Percentiles rank a stretch among this genome's conserved stretches.
Evolutionary conservation across 2,329 filamentous ascomycete genomes (phyloP).

Genomic region (Scedosporium boydii): DNA sequence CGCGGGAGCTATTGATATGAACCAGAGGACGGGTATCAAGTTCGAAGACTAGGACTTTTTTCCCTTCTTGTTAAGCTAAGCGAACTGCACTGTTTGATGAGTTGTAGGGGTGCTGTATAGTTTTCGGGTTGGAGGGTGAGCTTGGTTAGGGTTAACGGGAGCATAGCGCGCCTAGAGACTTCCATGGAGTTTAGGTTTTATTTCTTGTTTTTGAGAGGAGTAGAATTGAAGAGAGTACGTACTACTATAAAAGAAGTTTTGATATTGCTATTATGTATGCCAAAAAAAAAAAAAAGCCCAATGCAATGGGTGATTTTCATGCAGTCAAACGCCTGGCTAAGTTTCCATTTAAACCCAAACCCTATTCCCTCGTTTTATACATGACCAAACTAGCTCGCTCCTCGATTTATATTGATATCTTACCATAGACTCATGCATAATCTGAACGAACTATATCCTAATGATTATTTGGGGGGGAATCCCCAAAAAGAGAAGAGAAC

Average conservation of each 20-base stretch:
- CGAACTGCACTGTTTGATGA: no score
- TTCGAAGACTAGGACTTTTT: conserved; percentile 64
- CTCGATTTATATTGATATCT: background rate
- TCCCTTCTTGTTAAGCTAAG: no score
- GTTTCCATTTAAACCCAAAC: no score
- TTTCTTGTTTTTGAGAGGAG: background rate
- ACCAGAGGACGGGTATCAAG: conserved; percentile 77
- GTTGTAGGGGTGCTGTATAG: background rate
- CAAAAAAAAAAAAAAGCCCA: no score
- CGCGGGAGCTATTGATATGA: conserved; percentile 78
- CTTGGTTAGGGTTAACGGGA: background rate
- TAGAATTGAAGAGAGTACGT: background rate
- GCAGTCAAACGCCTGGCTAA: no score
- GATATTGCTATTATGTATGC: no score
- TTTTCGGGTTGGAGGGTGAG: background rate
- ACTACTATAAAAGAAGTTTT: background rate
- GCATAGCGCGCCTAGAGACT: background rate
- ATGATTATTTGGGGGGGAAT: background rate
- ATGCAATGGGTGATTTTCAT: no score
- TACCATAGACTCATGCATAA: no score
- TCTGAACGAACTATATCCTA: background rate
- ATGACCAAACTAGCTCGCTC: background rate
- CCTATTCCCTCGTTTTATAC: no score
- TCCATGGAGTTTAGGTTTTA: background rate
- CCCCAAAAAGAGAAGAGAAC: conserved; percentile 9